phyloP scores from a whole-genome alignment of 306 rosid genomes.

The Purshia tridentata region DNA sequence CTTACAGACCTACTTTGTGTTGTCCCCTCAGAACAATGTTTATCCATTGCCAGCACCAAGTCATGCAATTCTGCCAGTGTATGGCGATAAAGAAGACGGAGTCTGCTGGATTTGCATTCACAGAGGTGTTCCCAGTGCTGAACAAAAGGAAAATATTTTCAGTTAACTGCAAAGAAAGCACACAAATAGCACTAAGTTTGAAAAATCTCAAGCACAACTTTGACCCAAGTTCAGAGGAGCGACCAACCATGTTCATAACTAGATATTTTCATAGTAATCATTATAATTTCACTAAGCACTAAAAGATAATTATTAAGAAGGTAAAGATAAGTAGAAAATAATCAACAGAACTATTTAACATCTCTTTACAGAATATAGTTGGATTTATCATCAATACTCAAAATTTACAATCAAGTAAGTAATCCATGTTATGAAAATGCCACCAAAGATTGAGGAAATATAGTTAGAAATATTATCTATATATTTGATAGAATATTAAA shows the following conservation, averaged over 20 bases:
- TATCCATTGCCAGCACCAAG: slow-evolving; percentile 58
- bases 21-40: slow-evolving; percentile 51
- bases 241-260: slow-evolving; percentile 16
- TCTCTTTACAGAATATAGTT: background rate
- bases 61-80: slow-evolving; percentile 79
- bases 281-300: background rate
- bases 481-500: background rate
- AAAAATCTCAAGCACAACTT: slow-evolving; percentile 6
- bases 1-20: slow-evolving; percentile 40
- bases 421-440: background rate
- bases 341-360: background rate
- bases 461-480: background rate
- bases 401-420: background rate
- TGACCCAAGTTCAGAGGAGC: slow-evolving; percentile 11
- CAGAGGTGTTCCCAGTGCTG: slow-evolving; percentile 96
- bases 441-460: background rate
- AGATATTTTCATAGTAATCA: background rate
- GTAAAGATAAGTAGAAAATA: background rate
- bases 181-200: background rate
- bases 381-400: background rate
- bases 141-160: slow-evolving; percentile 32
- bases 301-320: background rate
- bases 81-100: slow-evolving; percentile 75
- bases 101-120: slow-evolving; percentile 77
- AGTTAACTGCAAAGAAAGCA: slow-evolving; percentile 26